A percentile compares a stretch with the other conserved stretches of the same genome.
Evolutionary conservation across 352 stramenopile genomes (phyloP).

Genomic region (Phytophthora crassamura): DNA sequence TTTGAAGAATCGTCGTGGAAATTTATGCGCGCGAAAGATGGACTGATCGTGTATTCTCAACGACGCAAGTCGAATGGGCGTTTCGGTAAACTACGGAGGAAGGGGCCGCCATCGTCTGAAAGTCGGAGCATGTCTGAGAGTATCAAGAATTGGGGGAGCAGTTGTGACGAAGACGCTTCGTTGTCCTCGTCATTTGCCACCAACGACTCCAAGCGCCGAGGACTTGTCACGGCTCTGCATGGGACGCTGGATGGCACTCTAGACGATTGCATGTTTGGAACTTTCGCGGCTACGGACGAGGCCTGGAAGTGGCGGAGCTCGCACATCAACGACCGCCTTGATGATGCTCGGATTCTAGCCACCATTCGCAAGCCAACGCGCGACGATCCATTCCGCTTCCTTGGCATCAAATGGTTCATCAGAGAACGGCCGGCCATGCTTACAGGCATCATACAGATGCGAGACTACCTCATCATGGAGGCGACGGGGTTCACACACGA

Average conservation of each 20-base stretch:
- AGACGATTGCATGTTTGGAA: constrained; percentile 57
- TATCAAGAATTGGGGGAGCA: background rate
- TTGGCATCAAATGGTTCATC: constrained; percentile 57
- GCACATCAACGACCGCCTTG: constrained; percentile 56
- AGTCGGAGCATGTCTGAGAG: constrained; percentile 11
- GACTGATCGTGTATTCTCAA: constrained; percentile 40
- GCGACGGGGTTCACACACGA: constrained; percentile 22
- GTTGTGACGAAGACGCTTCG: constrained; percentile 3
- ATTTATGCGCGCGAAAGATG: constrained; percentile 45
- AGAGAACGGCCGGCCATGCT: constrained; percentile 34
- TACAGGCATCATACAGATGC: constrained; percentile 41
- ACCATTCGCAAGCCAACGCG: constrained; percentile 39
- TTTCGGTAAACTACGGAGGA: background rate
- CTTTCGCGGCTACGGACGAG: constrained; percentile 45
- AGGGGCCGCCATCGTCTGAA: background rate
- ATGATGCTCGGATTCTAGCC: constrained; percentile 44
- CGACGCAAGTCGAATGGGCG: background rate
- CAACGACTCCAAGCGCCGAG: constrained; percentile 27
- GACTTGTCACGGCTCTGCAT: constrained; percentile 46
- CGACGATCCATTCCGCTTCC: constrained; percentile 54
- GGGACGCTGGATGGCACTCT: constrained; percentile 54
- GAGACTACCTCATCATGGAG: constrained; percentile 48
- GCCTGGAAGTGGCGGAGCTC: constrained; percentile 49
- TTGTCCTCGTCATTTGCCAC: constrained; percentile 11
- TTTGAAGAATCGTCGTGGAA: constrained; percentile 49